Base-by-base conservation (phyloP, 2,329 filamentous ascomycete genomes). In the Paecilomyces sp. region DNA sequence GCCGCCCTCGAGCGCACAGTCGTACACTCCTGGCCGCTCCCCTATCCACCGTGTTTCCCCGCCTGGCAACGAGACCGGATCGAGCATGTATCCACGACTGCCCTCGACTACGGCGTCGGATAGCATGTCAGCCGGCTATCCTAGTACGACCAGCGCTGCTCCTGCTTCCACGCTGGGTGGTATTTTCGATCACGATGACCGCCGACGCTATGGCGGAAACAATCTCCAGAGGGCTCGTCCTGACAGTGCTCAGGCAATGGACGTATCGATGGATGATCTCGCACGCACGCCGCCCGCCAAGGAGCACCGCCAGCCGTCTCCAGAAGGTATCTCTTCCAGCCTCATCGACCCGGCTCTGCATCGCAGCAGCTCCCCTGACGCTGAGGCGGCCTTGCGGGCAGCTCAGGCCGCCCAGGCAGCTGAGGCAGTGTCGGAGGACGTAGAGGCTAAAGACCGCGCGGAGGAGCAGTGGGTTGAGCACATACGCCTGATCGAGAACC, bases 401-500 rank as follows among this genome's bases (percentile, higher is more conserved):
- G 70, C 74, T 2, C 71, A 74, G 58, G 71, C 72, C 0, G 73
- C 74, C 22, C 22, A 22, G 22, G 22, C 22, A 1, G 22, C 22
- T 22, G 22, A 22, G 22, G 22, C 22, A 22, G 22, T 22, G 22
- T 22, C 22, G 22, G 22, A 22, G 22, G 30, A 74, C 74, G 1
- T 22, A 22, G 75, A 77, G 55, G 73, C 75, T 50, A 72, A 73
- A 1, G 74, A 75, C 60, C 72, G 71, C 2, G 70, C 70, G 51
- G 79, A 81, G 47, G 81, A 84, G 62, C 79, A 83, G 63, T 88
- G 85, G 85, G 81, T 87, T 9, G 83, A 86, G 69, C 86, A 86
- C 71, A 83, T 86, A 58, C 82, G 85, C n/a, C 79, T 85, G 9
- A 83, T 88, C 31, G 85, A 87, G 72, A 78, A 80, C 56, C 77